phyloP scores from a whole-genome alignment of 805 yeast species.

The Saturnispora besseyi region DNA sequence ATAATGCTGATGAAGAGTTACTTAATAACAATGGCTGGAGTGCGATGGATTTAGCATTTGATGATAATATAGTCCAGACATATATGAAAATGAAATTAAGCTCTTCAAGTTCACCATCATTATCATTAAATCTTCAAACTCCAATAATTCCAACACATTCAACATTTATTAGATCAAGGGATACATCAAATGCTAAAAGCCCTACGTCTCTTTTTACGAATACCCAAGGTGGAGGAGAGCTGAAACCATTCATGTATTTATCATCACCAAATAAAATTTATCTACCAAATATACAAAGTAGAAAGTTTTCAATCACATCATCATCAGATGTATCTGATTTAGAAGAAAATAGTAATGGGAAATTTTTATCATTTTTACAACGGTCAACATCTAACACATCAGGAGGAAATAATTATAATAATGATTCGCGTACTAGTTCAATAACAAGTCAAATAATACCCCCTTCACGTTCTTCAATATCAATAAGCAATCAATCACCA shows the following conservation, averaged over 20 bases:
- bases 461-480: neutral
- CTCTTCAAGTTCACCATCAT: slow-evolving; percentile 18
- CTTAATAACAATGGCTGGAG: slow-evolving; percentile 55
- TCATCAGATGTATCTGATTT: slow-evolving; percentile 11
- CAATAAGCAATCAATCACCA: neutral
- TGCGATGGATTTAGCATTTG: slow-evolving; percentile 51
- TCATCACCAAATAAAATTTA: slow-evolving; percentile 10
- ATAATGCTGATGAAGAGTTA: slow-evolving; percentile 39
- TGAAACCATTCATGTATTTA: neutral
- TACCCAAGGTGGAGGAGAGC: neutral
- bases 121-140: slow-evolving; percentile 5
- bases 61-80: slow-evolving; percentile 40
- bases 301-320: slow-evolving; percentile 16
- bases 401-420: neutral
- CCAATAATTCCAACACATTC: slow-evolving; percentile 13
- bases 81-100: slow-evolving; percentile 27
- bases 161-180: neutral
- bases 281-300: slow-evolving; percentile 16
- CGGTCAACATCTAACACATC: neutral
- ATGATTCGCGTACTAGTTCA: slow-evolving; percentile 12
- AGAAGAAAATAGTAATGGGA: neutral
- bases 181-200: neutral
- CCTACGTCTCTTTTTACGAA: neutral
- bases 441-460: neutral
- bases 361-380: neutral